Base-by-base conservation (phyloP, 2,329 filamentous ascomycete species). In the Colletotrichum echinochloae region DNA sequence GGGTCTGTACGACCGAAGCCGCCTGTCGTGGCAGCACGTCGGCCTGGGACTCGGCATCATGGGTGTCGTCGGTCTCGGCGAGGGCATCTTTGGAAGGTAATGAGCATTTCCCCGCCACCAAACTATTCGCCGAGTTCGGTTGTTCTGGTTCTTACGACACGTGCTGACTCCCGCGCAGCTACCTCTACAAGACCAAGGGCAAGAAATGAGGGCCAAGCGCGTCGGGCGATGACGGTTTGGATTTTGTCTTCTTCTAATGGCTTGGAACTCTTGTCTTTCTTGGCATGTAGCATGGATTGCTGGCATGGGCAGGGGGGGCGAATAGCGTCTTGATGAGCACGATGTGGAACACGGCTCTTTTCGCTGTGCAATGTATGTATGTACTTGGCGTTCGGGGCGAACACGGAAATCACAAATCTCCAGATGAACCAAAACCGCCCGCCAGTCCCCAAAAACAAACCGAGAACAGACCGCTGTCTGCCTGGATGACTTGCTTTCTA, bases 1-100 rank as follows among this genome's bases (percentile, higher is more conserved):
- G 83, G 84, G 83, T 8, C 79, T 89, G 73, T 88, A 88, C 74
- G 85, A 89, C 77, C 81, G 81, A 63, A 85, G 86, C 54, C 80
- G 81, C 54, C 78, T 89, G 60, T 81, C 80, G 74, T 87, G 85
- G 84, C 82, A 85, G 80, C 81, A 79, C 67, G 79, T 85, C 20
- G 84, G 86, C 23, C 66, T 88, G 0, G 88, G 88, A 5, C 78
- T 85, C 14, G 86, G 86, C 51, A 81, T 89, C 48, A 62, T 88
- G 3, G 82, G 84, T 4, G 79, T 81, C 7, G 84, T 89, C 2
- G 86, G 85, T 28, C 80, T 83, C 18, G 81, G 83, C 1, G 85
- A 90, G 80, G 81, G 83, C 20, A 77, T 86, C 33, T 74, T 89
- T 55, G 84, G 84, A 62, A 78, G 81, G 79, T 89, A 80, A 44